A percentile compares a stretch with the other conserved stretches of the same genome.
phyloP scores from a whole-genome alignment of 108 stramenopile genomes.

The Conticribra weissflogii region DNA sequence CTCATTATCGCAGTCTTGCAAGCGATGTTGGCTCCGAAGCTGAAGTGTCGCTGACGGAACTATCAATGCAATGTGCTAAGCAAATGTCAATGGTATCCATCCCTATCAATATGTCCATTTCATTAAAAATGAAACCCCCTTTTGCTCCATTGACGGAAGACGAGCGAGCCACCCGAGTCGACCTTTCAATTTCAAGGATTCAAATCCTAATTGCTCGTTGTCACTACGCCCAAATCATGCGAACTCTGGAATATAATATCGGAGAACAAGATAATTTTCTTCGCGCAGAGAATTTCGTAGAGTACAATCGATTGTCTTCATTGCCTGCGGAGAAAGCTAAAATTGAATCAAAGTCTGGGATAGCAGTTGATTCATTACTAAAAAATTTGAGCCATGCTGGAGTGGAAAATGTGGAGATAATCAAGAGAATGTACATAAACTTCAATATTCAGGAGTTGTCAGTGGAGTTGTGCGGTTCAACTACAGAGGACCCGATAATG shows the following conservation, averaged over 20 bases:
- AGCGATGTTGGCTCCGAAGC: conserved; percentile 62
- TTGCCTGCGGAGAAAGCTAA: conserved; percentile 6
- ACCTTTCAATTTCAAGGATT: conserved; percentile 61
- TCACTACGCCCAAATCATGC: conserved; percentile 68
- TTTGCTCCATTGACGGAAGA: conserved; percentile 57
- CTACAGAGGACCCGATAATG: conserved; percentile 55
- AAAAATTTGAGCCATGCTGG: conserved; percentile 77
- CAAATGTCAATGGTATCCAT: conserved; percentile 55
- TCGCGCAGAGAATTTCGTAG: conserved; percentile 39
- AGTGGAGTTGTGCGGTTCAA: conserved; percentile 54
- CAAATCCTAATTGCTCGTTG: conserved; percentile 53
- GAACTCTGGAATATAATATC: conserved; percentile 73
- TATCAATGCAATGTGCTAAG: conserved; percentile 51
- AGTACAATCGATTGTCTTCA: not conserved
- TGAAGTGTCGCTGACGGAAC: conserved; percentile 53
- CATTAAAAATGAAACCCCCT: conserved; percentile 56
- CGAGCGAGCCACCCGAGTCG: conserved; percentile 74
- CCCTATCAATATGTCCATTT: conserved; percentile 60
- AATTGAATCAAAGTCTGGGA: conserved; percentile 8
- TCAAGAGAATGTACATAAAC: conserved; percentile 60
- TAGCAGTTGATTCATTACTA: conserved; percentile 20
- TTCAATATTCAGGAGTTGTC: conserved; percentile 61
- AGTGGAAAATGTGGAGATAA: conserved; percentile 53
- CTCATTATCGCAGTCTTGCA: conserved; percentile 57
- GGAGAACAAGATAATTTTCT: conserved; percentile 69